Evolutionary conservation across 2,329 filamentous ascomycete genomes (phyloP).

Genomic region (Phoma herbarum): DNA sequence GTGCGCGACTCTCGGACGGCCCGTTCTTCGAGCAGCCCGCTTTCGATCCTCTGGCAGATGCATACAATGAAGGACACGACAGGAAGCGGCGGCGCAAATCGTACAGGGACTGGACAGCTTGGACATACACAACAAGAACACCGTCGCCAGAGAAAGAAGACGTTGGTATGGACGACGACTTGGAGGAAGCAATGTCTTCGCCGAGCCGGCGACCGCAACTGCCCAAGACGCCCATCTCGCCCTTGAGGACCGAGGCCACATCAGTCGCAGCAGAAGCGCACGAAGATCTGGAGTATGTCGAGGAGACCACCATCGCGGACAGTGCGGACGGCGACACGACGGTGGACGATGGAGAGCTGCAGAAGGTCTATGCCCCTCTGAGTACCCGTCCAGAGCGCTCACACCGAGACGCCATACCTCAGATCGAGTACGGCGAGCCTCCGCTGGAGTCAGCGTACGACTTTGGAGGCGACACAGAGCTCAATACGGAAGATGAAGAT

Average conservation of each 20-base stretch:
- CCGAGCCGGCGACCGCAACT: slow-evolving; percentile 37
- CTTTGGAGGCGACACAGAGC: slow-evolving; percentile 42
- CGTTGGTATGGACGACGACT: slow-evolving; percentile 23
- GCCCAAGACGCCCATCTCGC: slow-evolving; percentile 41
- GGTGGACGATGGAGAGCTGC: slow-evolving; percentile 14
- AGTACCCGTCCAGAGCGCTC: background rate
- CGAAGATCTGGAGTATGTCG: slow-evolving; percentile 3
- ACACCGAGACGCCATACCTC: slow-evolving; percentile 5
- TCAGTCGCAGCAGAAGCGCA: slow-evolving; percentile 13
- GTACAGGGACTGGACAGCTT: slow-evolving; percentile 71
- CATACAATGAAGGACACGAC: slow-evolving; percentile 64
- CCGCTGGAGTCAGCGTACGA: slow-evolving; percentile 67
- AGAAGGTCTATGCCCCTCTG: background rate
- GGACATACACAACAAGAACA: slow-evolving; percentile 77
- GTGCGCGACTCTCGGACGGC: slow-evolving; percentile 73
- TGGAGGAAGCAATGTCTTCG: slow-evolving; percentile 28
- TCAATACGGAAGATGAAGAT: slow-evolving; percentile 35
- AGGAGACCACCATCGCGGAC: slow-evolving; percentile 15
- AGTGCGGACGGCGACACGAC: slow-evolving; percentile 17
- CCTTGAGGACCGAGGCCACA: slow-evolving; percentile 9
- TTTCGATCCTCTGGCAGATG: slow-evolving; percentile 73
- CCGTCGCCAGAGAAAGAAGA: slow-evolving; percentile 70
- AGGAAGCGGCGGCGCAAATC: slow-evolving; percentile 77
- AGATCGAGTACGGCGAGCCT: slow-evolving; percentile 42
- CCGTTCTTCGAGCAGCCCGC: slow-evolving; percentile 67